Conservation (phyloP, 495 filamentous ascomycete species). For the Xylaria castorea region DNA sequence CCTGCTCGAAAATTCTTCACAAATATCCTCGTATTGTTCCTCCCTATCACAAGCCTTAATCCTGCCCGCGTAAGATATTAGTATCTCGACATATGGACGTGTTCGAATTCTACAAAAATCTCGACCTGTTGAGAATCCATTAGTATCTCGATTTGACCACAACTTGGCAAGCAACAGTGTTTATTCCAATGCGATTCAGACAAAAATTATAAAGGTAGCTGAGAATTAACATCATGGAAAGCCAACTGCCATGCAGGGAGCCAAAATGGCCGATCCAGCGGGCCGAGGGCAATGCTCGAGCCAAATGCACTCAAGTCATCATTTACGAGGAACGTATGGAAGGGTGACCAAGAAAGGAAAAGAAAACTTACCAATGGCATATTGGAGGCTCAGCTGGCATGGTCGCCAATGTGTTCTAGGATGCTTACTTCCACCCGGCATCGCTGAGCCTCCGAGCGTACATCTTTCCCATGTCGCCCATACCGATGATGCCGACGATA, state of each 20-base stretch:
- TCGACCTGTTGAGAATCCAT: constrained; percentile 27
- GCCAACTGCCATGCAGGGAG: constrained; percentile 43
- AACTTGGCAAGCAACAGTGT: constrained; percentile 27
- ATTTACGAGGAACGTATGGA: constrained; percentile 53
- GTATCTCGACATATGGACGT: not conserved
- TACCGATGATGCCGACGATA: constrained; percentile 91
- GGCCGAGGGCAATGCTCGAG: constrained; percentile 82
- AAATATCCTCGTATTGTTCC: constrained; percentile 79
- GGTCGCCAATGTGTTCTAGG: constrained; percentile 25
- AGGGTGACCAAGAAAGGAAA: constrained; percentile 33
- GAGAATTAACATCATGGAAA: constrained; percentile 96
- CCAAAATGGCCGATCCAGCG: constrained; percentile 46
- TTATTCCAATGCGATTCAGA: constrained; percentile 66
- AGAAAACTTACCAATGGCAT: constrained; percentile 34
- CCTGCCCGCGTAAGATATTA: constrained; percentile 56
- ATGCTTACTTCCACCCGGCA: constrained; percentile 91
- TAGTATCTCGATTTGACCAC: constrained; percentile 27
- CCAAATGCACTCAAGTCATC: constrained; percentile 99
- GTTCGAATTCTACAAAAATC: constrained; percentile 21
- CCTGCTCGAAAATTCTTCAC: constrained; percentile 77
- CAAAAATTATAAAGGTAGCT: constrained; percentile 91
- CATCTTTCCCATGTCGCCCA: constrained; percentile 99
- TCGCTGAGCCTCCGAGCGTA: constrained; percentile 85
- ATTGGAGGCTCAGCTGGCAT: constrained; percentile 29
- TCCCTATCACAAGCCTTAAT: constrained; percentile 93